Conservation (phyloP, 1,284 basidiomycete genomes). For the Apiotrichum mycotoxinovorans region DNA sequence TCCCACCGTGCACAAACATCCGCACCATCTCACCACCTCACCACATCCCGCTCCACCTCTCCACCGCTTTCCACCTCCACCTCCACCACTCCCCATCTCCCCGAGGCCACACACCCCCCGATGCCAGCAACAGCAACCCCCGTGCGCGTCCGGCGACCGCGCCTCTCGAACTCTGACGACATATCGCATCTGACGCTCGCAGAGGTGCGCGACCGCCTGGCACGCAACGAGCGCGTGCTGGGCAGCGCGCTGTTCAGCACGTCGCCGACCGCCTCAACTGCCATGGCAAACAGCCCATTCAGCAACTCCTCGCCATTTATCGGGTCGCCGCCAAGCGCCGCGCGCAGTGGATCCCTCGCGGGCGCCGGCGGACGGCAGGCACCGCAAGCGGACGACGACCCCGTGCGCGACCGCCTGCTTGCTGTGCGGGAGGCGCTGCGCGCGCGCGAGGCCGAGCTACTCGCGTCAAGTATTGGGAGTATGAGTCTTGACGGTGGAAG, state of each 20-base stretch:
- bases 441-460: conserved; percentile 37
- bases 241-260: conserved; percentile 27
- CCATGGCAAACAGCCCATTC: neutral
- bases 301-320: neutral
- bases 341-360: no score
- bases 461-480: conserved; percentile 19
- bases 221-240: conserved; percentile 40
- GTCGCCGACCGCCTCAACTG: conserved; percentile 5
- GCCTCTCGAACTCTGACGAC: conserved; percentile 22
- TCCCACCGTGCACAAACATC: no score
- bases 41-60: neutral
- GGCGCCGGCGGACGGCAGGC: no score
- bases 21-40: neutral
- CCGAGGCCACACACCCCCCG: neutral
- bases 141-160: conserved; percentile 5
- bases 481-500: conserved; percentile 3
- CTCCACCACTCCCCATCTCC: neutral
- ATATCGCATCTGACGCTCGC: conserved; percentile 31
- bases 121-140: conserved; percentile 1
- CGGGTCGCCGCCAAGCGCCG: no score
- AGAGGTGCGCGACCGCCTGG: conserved; percentile 38
- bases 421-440: conserved; percentile 28
- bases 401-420: conserved; percentile 35
- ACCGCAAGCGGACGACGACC: conserved; percentile 17
- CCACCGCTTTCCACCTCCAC: neutral